Evolutionary conservation across 75 land plant genomes (phyloP).

Genomic region (Cupressus sempervirens): DNA sequence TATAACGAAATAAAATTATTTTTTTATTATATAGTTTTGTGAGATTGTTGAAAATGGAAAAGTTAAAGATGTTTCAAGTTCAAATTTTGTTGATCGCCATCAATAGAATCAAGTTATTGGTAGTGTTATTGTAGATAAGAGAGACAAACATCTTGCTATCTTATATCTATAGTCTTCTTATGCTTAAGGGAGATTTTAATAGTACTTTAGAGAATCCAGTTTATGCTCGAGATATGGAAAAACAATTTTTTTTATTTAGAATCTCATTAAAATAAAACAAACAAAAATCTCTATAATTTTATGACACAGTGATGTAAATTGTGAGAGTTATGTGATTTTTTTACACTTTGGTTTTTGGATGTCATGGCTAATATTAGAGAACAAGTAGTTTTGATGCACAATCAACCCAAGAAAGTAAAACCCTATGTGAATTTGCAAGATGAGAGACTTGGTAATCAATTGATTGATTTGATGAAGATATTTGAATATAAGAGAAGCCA

Average conservation of each 20-base stretch:
- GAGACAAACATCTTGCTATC: slow-evolving; percentile 16
- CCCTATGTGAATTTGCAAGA: slow-evolving; percentile 32
- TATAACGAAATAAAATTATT: too few species aligned
- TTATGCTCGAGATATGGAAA: slow-evolving; percentile 39
- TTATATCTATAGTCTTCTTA: slow-evolving; percentile 29
- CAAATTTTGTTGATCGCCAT: slow-evolving; percentile 32
- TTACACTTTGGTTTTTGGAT: slow-evolving; percentile 43
- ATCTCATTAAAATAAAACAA: slow-evolving; percentile 46
- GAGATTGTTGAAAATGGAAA: slow-evolving; percentile 34
- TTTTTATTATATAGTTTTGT: slow-evolving; percentile 1
- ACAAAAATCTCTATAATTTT: slow-evolving; percentile 32
- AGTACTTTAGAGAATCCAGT: slow-evolving; percentile 26
- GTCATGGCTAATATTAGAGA: slow-evolving; percentile 41
- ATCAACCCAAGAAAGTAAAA: slow-evolving; percentile 30
- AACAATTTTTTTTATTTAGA: slow-evolving; percentile 50
- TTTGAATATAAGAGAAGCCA: slow-evolving; percentile 44
- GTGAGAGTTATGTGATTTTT: slow-evolving; percentile 45
- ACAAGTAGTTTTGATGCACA: slow-evolving; percentile 32
- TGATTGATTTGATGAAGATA: slow-evolving; percentile 37
- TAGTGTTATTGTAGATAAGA: slow-evolving; percentile 45
- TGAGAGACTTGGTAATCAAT: slow-evolving; percentile 23
- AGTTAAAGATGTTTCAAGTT: slow-evolving; percentile 26
- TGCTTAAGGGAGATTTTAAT: slow-evolving; percentile 47
- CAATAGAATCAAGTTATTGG: slow-evolving; percentile 48
- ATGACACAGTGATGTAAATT: slow-evolving; percentile 43